These are phyloP conservation scores for California macrophylla DNA, from an alignment of 441 rosid genomes.

Conservation along the genomic window DNA sequence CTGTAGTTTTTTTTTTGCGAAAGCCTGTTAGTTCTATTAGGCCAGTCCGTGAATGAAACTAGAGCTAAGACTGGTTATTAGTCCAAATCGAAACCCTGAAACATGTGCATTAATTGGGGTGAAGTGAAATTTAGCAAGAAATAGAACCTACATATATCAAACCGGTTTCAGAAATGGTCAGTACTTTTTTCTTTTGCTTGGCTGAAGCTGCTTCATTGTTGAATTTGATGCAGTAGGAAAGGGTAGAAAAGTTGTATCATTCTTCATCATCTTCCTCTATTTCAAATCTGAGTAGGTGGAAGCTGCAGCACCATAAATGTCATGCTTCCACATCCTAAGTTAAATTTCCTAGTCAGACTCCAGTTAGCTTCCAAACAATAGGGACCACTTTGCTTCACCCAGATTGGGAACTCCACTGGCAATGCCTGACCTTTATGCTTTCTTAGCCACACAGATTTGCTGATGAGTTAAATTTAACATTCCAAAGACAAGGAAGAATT, in stretches of 20 bases:
- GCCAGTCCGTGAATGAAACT: neutral
- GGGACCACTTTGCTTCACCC: constrained; percentile 2
- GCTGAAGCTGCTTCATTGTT: neutral
- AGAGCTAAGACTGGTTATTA: neutral
- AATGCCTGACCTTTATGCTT: neutral
- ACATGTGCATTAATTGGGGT: neutral
- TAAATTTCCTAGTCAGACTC: neutral
- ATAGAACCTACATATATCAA: neutral
- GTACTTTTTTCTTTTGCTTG: neutral
- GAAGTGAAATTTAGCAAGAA: neutral
- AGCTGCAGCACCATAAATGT: neutral
- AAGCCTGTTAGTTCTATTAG: neutral
- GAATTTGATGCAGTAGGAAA: neutral
- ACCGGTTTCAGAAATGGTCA: neutral
- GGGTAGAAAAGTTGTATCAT: neutral
- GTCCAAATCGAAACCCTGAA: neutral
- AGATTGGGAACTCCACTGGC: neutral
- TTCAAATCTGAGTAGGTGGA: neutral
- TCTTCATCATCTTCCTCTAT: neutral
- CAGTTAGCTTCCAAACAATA: neutral
- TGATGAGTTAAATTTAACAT: neutral
- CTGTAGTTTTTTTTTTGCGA: neutral
- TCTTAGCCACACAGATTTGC: neutral
- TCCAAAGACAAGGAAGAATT: neutral
- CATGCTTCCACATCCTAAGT: neutral